These are phyloP conservation scores for Cladophialophora yegresii DNA, from an alignment of 2,329 filamentous ascomycete species.

Conservation along the genomic window DNA sequence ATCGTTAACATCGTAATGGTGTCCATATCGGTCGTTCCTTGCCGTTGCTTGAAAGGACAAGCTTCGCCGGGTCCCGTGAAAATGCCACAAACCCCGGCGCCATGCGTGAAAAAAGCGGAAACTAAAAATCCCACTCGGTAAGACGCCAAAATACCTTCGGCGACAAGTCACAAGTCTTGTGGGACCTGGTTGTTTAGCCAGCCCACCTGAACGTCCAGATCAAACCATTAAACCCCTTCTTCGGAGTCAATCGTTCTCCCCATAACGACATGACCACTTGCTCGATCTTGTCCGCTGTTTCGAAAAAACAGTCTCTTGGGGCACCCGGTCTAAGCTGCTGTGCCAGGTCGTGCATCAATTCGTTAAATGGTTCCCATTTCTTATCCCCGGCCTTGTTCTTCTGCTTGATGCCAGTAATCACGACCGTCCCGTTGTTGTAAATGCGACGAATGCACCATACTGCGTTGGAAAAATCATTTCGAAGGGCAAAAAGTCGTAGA, in stretches of 20 bases:
- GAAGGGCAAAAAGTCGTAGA: constrained; percentile 25
- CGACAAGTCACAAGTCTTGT: neutral
- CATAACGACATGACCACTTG: constrained; percentile 22
- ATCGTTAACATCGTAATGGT: neutral
- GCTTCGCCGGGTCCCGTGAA: neutral
- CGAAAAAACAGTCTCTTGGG: constrained; percentile 5
- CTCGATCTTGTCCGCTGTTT: constrained; percentile 19
- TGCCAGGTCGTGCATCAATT: constrained; percentile 17
- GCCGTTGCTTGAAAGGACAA: neutral
- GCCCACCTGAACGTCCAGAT: constrained; percentile 35
- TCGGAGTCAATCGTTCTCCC: constrained; percentile 25
- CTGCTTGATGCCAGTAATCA: constrained; percentile 22
- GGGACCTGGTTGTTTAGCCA: neutral
- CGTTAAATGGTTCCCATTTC: constrained; percentile 15
- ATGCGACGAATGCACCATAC: constrained; percentile 25
- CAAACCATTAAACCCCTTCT: constrained; percentile 27
- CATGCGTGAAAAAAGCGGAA: neutral
- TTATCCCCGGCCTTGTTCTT: constrained; percentile 21
- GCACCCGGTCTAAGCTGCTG: constrained; percentile 7
- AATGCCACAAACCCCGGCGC: neutral
- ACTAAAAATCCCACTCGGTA: neutral
- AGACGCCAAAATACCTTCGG: neutral
- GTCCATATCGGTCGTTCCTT: neutral
- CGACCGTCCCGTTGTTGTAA: constrained; percentile 15
- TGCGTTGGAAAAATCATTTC: constrained; percentile 21